Evolutionary conservation across 108 stramenopile species (phyloP), one percentile per base, ranked within the genome.

Genomic region (Cyclotella sp.): DNA sequence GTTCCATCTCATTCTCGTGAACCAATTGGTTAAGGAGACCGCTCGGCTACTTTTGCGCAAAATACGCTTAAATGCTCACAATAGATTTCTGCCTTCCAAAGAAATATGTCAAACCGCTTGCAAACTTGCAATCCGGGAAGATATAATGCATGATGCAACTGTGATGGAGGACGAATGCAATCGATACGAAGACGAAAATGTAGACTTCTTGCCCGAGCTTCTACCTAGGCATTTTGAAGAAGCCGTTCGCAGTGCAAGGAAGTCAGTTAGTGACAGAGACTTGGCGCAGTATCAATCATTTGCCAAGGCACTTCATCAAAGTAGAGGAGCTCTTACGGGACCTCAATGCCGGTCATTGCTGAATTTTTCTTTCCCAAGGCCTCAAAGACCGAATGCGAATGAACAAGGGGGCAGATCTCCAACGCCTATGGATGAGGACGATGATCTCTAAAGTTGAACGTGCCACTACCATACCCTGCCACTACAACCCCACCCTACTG

Each of bases 221-320:
- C 89, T 79, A 85, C 90, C 18, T 72, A 66, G 87, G 41, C 97
- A 98, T 79, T 98, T 98, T 72, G 96, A 98, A 71, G 92, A 96
- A 51, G 95, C 96, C 61, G 96, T 98, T 90, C 90, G 89, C 46
- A 86, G 91, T 79, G 94, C 95, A 22, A 83, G 97, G 43, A 90
- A 91, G 43, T 91, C 90, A 45, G 97, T 98, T 0, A 88, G 81
- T 51, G 96, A 97, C 49, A 92, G 95, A 84, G 97, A 98, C 72
- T 79, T 98, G n/a, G 86, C 85, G n/a, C 84, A 94, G 58, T 98
- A 94, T 83, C 93, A 97, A 76, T 89, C 90, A 70, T 98, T 96
- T 74, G 89, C 90, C 0, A 90, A 93, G 61, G 34, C 77, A 22
- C 72, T 78, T 34, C 70, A 71, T 15, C 76, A 77, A 27, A 59